phyloP scores from a whole-genome alignment of 1,284 basidiomycete genomes.

The Phenoliferia sp. region DNA sequence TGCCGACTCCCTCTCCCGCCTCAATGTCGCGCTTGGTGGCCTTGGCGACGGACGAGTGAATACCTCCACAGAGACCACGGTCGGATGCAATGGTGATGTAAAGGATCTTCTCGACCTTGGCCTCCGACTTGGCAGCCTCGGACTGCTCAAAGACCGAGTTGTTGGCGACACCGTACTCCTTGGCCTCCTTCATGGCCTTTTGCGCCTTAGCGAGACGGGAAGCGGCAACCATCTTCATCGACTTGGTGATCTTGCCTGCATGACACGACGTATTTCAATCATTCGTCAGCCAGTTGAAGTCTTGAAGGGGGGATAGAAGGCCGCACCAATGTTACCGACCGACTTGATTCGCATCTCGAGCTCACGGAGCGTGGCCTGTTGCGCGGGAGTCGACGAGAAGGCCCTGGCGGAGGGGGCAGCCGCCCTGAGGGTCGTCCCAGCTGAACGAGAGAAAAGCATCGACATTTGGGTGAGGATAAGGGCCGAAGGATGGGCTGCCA shows the following conservation, averaged over 20 bases:
- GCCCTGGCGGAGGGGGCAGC: conserved; percentile 50
- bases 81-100: conserved; percentile 94
- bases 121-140: conserved; percentile 31
- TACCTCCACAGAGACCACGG: conserved; percentile 99
- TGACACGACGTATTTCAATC: not conserved
- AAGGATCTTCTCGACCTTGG: conserved; percentile 57
- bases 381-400: conserved; percentile 63
- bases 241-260: conserved; percentile 79
- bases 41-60: conserved; percentile 95
- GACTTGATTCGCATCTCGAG: conserved; percentile 96
- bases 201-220: conserved; percentile 71
- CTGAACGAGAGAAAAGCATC: not conserved
- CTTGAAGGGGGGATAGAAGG: not conserved
- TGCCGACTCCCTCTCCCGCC: conserved; percentile 48
- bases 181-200: conserved; percentile 88
- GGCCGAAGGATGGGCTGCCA: too few relatives aligned
- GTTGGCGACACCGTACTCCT: conserved; percentile 77
- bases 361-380: conserved; percentile 96
- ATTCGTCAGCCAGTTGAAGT: not conserved
- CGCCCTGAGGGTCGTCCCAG: conserved; percentile 44
- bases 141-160: conserved; percentile 42
- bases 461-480: too few relatives aligned
- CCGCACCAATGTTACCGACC: conserved; percentile 62
- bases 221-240: conserved; percentile 65
- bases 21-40: conserved; percentile 64